Base-by-base conservation (phyloP, 1,284 basidiomycete genomes). In the Pseudozyma pruni region DNA sequence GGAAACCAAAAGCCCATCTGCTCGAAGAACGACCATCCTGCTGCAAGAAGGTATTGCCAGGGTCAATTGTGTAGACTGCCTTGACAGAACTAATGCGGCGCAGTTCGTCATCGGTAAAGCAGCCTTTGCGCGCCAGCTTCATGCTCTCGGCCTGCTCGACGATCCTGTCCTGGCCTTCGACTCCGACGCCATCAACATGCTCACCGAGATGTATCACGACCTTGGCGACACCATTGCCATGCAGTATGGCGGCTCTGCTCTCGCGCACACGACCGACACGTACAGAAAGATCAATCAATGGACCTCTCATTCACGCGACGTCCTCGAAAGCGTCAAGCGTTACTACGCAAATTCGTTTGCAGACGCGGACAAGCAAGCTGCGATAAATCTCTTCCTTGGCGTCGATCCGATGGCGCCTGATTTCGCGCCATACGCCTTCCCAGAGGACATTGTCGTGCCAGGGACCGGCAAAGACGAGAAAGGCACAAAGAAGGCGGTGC, bases 61-160 rank as follows among this genome's bases (percentile, higher is more conserved):
- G 22, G 72, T 81, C 35, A 81, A 81, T 27, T 80, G 93, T 61
- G 84, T 98, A 1, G 96, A 99, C 80, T 99, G 96, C 78, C 86
- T 99, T 8, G 96, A 98, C 39, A 61, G 79, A 17, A 99, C 96
- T 3, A 99, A 99, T 75, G 94, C 94, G 0, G 94, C 94, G 0
- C 95, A 98, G 79, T 98, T 98, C 79, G 93, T 97, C 0, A 95
- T 98, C 66, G 96, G 94, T 3, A 98, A 98, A 82, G 90, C 92
- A 13, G 95, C 92, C 0, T 86, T 99, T 13, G 94, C 93, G 0
- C 94, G 98, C 83, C 96, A 99, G 81, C 86, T 99, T 8, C 94
- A 96, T 80, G 94, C 94, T 0, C 88, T 99, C 1, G 96, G 96
- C 1, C 47, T 82, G 22, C 49, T 82, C 13, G 3, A 87, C 94